phyloP scores from a whole-genome alignment of 148 eudicot genomes.

The Pouteria glomerata region DNA sequence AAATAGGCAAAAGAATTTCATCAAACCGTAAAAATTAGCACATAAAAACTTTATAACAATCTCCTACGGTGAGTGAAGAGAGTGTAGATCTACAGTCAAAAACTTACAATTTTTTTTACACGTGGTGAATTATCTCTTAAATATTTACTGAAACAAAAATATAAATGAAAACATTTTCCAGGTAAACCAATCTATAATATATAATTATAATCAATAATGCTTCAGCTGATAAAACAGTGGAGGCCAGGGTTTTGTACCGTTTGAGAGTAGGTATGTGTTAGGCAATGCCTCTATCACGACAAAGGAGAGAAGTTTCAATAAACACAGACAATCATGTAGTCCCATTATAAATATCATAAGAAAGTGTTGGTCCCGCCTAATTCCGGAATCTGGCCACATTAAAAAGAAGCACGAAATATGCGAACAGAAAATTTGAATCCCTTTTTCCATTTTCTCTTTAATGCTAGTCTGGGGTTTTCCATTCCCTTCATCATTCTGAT shows the following conservation, averaged over 20 bases:
- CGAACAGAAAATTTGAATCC: background rate
- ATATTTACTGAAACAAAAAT: background rate
- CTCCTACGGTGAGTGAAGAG: background rate
- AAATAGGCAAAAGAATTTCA: conserved; percentile 11
- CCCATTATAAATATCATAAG: background rate
- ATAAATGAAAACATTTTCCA: background rate
- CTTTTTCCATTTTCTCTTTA: background rate
- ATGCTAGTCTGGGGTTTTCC: background rate
- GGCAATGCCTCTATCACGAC: background rate
- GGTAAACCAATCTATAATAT: background rate
- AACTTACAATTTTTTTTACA: background rate
- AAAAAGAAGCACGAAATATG: background rate
- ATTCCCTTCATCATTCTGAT: background rate
- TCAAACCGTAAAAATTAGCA: background rate
- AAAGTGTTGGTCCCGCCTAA: background rate
- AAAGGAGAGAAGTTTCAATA: background rate
- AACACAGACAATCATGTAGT: background rate
- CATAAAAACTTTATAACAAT: background rate
- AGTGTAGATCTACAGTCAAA: background rate
- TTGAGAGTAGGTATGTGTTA: background rate
- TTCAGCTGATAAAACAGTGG: background rate
- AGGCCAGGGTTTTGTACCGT: background rate
- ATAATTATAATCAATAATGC: background rate
- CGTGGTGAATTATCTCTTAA: background rate
- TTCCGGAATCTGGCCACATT: background rate